phyloP scores from a whole-genome alignment of 768 basidiomycete species.

The Suillus variegatus region DNA sequence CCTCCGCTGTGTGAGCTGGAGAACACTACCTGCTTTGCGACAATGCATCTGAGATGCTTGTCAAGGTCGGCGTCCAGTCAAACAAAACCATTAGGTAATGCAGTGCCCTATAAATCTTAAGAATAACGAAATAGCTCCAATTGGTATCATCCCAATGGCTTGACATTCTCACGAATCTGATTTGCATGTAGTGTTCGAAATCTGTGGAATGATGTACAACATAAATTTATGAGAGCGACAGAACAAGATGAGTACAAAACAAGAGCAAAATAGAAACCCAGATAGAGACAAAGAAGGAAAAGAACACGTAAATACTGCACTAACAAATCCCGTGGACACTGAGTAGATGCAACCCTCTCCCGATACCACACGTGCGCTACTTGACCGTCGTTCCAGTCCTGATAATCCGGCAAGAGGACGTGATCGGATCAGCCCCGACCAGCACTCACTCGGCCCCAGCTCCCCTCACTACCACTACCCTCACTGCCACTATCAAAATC shows the following conservation, averaged over 20 bases:
- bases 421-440: background rate
- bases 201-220: background rate
- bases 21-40: slow-evolving; percentile 3
- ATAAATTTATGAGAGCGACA: background rate
- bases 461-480: slow-evolving; percentile 1
- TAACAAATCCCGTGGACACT: background rate
- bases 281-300: background rate
- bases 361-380: background rate
- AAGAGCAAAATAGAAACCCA: background rate
- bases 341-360: background rate
- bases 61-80: background rate
- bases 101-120: too few relatives aligned
- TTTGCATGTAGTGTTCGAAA: too few relatives aligned
- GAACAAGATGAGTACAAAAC: background rate
- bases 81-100: too few relatives aligned
- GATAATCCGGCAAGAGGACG: background rate
- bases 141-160: too few relatives aligned
- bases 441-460: slow-evolving; percentile 1
- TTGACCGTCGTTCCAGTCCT: background rate
- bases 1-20: slow-evolving; percentile 8
- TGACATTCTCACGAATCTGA: too few relatives aligned
- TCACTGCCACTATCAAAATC: slow-evolving; percentile 1
- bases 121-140: too few relatives aligned
- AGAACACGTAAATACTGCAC: background rate
- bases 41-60: slow-evolving; percentile 5